Evolutionary conservation across 352 stramenopile genomes (phyloP).

Genomic region (Phytopythium montanum): DNA sequence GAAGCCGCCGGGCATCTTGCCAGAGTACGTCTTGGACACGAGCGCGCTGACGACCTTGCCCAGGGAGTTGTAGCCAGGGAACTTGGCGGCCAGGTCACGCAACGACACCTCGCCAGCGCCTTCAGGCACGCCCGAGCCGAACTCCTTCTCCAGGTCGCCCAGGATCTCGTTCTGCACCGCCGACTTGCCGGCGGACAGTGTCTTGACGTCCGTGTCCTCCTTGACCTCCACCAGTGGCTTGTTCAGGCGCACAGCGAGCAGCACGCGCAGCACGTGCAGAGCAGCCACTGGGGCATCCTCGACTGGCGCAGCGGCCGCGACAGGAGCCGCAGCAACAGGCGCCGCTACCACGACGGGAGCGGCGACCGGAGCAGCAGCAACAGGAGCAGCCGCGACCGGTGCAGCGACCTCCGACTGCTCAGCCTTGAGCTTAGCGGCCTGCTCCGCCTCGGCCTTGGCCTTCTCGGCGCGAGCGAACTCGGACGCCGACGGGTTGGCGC

Average conservation of each 20-base stretch:
- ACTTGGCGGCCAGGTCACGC: constrained; percentile 64
- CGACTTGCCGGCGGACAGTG: constrained; percentile 78
- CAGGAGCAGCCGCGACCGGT: constrained; percentile 25
- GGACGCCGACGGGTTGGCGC: constrained; percentile 53
- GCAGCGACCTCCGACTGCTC: constrained; percentile 27
- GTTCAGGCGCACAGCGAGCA: constrained; percentile 72
- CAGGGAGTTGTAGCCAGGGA: constrained; percentile 62
- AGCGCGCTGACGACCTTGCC: constrained; percentile 63
- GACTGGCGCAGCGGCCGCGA: constrained; percentile 17
- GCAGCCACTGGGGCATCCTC: constrained; percentile 61
- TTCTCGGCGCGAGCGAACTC: constrained; percentile 46
- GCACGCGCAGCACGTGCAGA: constrained; percentile 68
- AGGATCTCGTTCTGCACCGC: constrained; percentile 88
- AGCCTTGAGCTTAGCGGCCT: constrained; percentile 34
- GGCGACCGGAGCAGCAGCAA: constrained; percentile 24
- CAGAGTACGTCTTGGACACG: constrained; percentile 71
- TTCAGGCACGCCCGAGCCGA: constrained; percentile 61
- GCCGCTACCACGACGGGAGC: constrained; percentile 16
- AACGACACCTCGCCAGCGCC: constrained; percentile 71
- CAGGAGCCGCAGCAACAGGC: constrained; percentile 18
- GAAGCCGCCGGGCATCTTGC: constrained; percentile 86
- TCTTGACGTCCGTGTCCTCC: constrained; percentile 74
- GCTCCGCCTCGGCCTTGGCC: constrained; percentile 33
- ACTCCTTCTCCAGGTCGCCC: constrained; percentile 86
- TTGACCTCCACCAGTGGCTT: constrained; percentile 69